phyloP scores from a whole-genome alignment of 176 grass and related monocot genomes.

The Aegilops umbellulata region DNA sequence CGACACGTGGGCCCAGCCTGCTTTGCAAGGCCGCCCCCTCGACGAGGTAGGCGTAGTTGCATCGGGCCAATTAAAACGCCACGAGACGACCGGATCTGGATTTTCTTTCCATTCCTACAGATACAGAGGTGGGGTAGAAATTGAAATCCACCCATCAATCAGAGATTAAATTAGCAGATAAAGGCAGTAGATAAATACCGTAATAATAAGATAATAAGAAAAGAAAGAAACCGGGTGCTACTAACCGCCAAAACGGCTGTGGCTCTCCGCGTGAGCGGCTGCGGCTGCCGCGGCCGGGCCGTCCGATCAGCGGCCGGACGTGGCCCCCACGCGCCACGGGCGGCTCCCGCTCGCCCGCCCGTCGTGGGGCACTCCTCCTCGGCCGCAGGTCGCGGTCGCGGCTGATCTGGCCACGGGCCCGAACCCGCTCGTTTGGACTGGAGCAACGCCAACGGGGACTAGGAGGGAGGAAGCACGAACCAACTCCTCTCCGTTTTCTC shows the following conservation, averaged over 20 bases:
- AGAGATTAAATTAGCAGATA: neutral
- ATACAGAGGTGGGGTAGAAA: neutral
- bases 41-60: neutral
- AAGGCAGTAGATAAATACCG: neutral
- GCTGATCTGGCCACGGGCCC: conserved; percentile 44
- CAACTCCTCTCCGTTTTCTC: neutral
- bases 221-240: neutral
- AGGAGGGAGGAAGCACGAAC: neutral
- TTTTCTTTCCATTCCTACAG: neutral
- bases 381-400: conserved; percentile 21
- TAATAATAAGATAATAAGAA: neutral
- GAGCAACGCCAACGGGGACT: neutral
- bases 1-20: conserved; percentile 11
- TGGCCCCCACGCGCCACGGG: conserved; percentile 29
- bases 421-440: neutral
- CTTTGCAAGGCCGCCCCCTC: neutral
- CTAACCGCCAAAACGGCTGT: conserved; percentile 30
- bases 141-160: neutral
- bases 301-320: neutral
- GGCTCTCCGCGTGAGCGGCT: conserved; percentile 42
- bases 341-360: conserved; percentile 39
- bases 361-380: neutral
- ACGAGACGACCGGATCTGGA: neutral
- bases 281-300: conserved; percentile 22
- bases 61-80: neutral